These are phyloP conservation scores for Stygiomarasmius scandens DNA, from an alignment of 1,284 basidiomycete genomes.

Conservation along the genomic window DNA sequence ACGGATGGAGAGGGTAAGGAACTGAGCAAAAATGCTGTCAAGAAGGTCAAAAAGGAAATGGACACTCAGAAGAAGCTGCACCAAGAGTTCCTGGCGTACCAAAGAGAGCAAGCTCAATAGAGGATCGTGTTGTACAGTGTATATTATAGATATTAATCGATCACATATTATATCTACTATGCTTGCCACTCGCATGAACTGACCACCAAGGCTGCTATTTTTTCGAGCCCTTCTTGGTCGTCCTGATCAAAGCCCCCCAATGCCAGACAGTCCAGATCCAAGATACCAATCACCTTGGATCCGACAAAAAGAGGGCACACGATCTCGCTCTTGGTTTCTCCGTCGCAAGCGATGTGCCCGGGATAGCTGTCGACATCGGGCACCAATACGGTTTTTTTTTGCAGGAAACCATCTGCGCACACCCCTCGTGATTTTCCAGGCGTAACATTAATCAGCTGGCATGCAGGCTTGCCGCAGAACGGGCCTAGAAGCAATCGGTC, in stretches of 20 bases:
- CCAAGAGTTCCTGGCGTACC: slow-evolving; percentile 72
- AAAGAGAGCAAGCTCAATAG: slow-evolving; percentile 38
- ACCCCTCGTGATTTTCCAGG: slow-evolving; percentile 70
- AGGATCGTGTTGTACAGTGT: not conserved
- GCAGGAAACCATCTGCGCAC: slow-evolving; percentile 77
- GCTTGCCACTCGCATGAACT: slow-evolving; percentile 57
- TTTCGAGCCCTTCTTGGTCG: slow-evolving; percentile 74
- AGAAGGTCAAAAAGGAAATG: slow-evolving; percentile 84
- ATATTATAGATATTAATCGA: not conserved
- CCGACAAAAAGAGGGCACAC: slow-evolving; percentile 71
- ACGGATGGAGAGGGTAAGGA: slow-evolving; percentile 86
- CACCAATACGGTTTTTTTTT: slow-evolving; percentile 62
- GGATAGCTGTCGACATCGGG: slow-evolving; percentile 78
- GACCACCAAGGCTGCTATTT: slow-evolving; percentile 66
- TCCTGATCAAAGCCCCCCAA: slow-evolving; percentile 74
- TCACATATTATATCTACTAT: not conserved
- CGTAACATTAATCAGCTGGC: slow-evolving; percentile 72
- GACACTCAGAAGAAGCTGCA: slow-evolving; percentile 79
- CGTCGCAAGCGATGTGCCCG: slow-evolving; percentile 90
- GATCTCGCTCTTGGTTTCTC: slow-evolving; percentile 84
- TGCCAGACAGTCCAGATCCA: slow-evolving; percentile 84
- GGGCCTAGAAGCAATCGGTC: slow-evolving; percentile 71
- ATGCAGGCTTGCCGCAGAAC: slow-evolving; percentile 88
- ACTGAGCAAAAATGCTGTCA: slow-evolving; percentile 80
- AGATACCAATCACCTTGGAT: slow-evolving; percentile 64